Evolutionary conservation across 257 asterid genomes (phyloP), one percentile per base, ranked within the genome.

Genomic region (Nicotiana otophora): DNA sequence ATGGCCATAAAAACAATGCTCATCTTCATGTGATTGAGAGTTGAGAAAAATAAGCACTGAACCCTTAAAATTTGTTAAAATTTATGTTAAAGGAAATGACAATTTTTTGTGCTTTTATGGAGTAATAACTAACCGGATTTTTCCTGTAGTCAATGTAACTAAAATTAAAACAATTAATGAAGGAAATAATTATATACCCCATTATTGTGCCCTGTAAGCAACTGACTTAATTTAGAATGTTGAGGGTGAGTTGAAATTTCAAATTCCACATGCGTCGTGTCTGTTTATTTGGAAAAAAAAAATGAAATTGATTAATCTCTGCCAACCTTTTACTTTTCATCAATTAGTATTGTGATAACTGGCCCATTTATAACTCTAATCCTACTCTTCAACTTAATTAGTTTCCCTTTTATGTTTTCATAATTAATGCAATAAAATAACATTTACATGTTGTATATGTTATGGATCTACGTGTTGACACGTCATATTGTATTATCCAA

Each of bases 381-480:
- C 65, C 30, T 2, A 60, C 65, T 60, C 58, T 70, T 20, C 39
- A 72, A 72, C 34, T 75, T 7, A 15, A 51, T 72, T 72, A 46
- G 39, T 30, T 72, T 42, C 23, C 10, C 14, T 46, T 72, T 36
- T 46, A 20, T 72, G 16, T 20, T 46, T 42, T 20, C 11, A 10
- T 10, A 11, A 11, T 42, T 74, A 74, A 66, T 23, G 39, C 11
- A 39, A 42, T n/a, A 26, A 12, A 26, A 14, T 11, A 23, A 14
- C 48, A 23, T 74, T 30, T 20, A 36, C 61, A 14, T 33, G 57
- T 42, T 42, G 5, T 46, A 36, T 81, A 55, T 20, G 5, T 31
- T 61, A 23, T 39, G 23, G 63, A 28, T 81, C 83, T 61, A 75
- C 84, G 84, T 83, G 88, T 74, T n/a, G 20, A 80, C 88, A 86